A percentile compares a stretch with the other conserved stretches of the same genome.
Conservation (phyloP, 2,329 filamentous ascomycete species). For the Fusarium kyushuense region DNA sequence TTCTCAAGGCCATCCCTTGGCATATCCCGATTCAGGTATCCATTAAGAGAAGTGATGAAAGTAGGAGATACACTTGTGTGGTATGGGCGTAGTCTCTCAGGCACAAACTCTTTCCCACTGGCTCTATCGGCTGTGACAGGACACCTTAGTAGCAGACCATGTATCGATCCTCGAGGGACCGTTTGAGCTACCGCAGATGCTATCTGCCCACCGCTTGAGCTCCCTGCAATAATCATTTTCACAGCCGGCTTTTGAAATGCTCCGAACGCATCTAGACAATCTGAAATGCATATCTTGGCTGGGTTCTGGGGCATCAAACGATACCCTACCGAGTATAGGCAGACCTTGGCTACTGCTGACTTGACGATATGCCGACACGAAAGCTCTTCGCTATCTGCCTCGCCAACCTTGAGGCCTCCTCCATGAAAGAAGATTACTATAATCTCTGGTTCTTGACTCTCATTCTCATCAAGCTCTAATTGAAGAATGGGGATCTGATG, state of each 20-base stretch:
- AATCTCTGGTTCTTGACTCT: slow-evolving; percentile 29
- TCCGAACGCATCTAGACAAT: slow-evolving; percentile 56
- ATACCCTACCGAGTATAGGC: slow-evolving; percentile 61
- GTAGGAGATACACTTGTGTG: slow-evolving; percentile 57
- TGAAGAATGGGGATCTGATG: slow-evolving; percentile 54
- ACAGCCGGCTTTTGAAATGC: slow-evolving; percentile 19
- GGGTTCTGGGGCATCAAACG: slow-evolving; percentile 57
- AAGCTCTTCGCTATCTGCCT: slow-evolving; percentile 63
- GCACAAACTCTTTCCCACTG: slow-evolving; percentile 54
- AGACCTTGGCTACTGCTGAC: slow-evolving; percentile 43
- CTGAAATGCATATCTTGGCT: slow-evolving; percentile 56
- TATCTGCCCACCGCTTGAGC: slow-evolving; percentile 63
- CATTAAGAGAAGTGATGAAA: slow-evolving; percentile 55
- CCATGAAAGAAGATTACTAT: slow-evolving; percentile 62
- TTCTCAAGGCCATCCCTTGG: slow-evolving; percentile 56
- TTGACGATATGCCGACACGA: slow-evolving; percentile 59
- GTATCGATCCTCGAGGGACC: slow-evolving; percentile 44
- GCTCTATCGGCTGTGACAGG: slow-evolving; percentile 62
- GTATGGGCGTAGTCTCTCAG: slow-evolving; percentile 49
- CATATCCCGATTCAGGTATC: slow-evolving; percentile 50
- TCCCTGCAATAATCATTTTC: slow-evolving; percentile 56
- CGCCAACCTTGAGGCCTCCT: slow-evolving; percentile 61
- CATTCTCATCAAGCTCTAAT: slow-evolving; percentile 45
- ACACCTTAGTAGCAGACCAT: slow-evolving; percentile 60
- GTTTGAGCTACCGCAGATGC: slow-evolving; percentile 58